Conservation (phyloP, 1,284 basidiomycete species). For the Gomphus sp. region DNA sequence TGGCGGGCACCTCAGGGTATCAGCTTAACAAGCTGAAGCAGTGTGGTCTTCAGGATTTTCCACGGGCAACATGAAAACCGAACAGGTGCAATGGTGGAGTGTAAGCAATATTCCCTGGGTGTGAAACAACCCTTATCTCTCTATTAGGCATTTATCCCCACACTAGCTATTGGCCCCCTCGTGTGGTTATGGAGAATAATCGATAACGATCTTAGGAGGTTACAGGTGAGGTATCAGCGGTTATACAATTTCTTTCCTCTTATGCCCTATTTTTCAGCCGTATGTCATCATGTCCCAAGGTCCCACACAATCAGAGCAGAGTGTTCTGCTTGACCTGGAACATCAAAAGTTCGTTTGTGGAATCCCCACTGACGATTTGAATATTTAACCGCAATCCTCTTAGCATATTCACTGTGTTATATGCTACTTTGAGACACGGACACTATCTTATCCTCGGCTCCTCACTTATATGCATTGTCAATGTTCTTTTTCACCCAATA, state of each 20-base stretch:
- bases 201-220: slow-evolving; percentile 18
- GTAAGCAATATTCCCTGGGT: slow-evolving; percentile 26
- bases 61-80: slow-evolving; percentile 28
- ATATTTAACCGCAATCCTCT: not conserved
- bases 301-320: slow-evolving; percentile 40
- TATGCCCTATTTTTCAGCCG: slow-evolving; percentile 46
- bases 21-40: not conserved
- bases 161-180: slow-evolving; percentile 29
- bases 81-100: slow-evolving; percentile 45
- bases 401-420: not conserved
- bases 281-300: slow-evolving; percentile 46
- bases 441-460: slow-evolving; percentile 45
- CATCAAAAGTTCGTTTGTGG: not conserved
- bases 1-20: not conserved
- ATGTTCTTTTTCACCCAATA: slow-evolving; percentile 42
- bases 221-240: slow-evolving; percentile 20
- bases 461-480: slow-evolving; percentile 30
- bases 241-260: slow-evolving; percentile 24
- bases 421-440: not conserved
- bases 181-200: slow-evolving; percentile 14
- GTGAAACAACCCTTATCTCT: not conserved
- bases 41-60: not conserved
- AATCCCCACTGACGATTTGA: not conserved
- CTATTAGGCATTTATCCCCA: slow-evolving; percentile 49
- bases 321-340: slow-evolving; percentile 39